Base-by-base conservation (phyloP, 2,329 filamentous ascomycete genomes). In the Clonostachys rosea region DNA sequence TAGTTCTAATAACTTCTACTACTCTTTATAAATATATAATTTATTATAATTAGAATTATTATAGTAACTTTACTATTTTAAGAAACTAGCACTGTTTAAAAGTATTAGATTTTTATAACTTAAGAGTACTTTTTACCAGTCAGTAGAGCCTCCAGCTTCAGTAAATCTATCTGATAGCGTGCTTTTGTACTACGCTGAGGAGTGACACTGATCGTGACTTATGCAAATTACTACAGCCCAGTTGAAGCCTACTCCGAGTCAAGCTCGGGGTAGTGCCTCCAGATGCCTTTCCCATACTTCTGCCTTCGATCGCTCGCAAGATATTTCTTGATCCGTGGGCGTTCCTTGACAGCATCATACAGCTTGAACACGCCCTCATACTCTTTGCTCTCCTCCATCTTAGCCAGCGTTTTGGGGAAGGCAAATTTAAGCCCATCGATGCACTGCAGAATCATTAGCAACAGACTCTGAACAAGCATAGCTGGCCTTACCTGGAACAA, bases 211-310 rank as follows among this genome's bases (percentile, higher is more conserved):
- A 16, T 16, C 16, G 16, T 16, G 16, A 16, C 16, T 16, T 16
- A 16, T 16, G 16, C 16, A 16, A 16, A 16, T 16, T 16, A 16
- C 16, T 16, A 16, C 16, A 16, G 16, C 16, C 16, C 16, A 16
- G 16, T 16, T 16, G 16, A 16, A 16, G 16, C 16, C 16, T 16
- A 16, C 16, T 16, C 16, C 16, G 16, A 16, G 16, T 91, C 87
- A 45, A 92, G 64, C 68, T 91, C 87, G 4, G 81, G 75, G 58
- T 92, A 91, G 56, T 87, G 70, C 35, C 88, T 74, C 60, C 82
- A 92, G 40, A 92, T 76, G 2, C 87, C 87, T 50, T 75, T 65
- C 1, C 71, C 68, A 59, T 89, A 92, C 45, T 73, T 63, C 58
- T 76, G 60, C 40, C 87, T 72, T 52, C 83, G 75, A 4, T 80